A percentile compares a stretch with the other conserved stretches of the same genome.
Conservation (phyloP, 208 protist species). For the Naegleria lovaniensis region DNA sequence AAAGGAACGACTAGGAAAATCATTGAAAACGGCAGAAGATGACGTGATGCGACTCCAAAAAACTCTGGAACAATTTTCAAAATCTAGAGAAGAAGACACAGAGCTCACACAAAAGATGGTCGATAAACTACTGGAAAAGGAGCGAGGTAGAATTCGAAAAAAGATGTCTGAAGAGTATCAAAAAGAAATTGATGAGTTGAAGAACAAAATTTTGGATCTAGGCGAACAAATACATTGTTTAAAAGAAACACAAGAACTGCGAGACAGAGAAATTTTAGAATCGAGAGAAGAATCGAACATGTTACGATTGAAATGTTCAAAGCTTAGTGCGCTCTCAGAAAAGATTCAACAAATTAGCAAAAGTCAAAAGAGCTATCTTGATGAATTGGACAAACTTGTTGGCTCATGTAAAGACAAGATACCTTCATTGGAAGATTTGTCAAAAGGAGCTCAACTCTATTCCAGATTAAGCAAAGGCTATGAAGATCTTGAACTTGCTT, state of each 20-base stretch:
- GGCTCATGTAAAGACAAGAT: not conserved
- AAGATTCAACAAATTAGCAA: not conserved
- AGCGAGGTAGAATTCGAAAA: not conserved
- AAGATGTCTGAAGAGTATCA: not conserved
- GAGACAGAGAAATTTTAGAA: not conserved
- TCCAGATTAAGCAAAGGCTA: not conserved
- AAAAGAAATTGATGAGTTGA: not conserved
- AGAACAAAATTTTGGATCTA: not conserved
- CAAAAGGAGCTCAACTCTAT: not conserved
- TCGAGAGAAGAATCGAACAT: not conserved
- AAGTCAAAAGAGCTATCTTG: not conserved
- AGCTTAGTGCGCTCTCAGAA: not conserved
- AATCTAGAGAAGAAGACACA: not conserved
- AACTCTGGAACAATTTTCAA: not conserved
- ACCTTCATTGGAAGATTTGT: not conserved
- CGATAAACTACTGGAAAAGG: not conserved
- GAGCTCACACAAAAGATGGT: not conserved
- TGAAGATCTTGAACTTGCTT: not conserved
- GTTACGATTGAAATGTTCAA: not conserved
- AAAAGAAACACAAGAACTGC: not conserved
- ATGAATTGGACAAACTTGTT: not conserved
- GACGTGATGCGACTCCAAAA: not conserved
- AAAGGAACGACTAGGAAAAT: not conserved
- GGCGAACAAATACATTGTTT: not conserved
- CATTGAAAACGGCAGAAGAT: not conserved